Base-by-base conservation (phyloP, 2,329 filamentous ascomycete genomes). In the Venturia effusa region DNA sequence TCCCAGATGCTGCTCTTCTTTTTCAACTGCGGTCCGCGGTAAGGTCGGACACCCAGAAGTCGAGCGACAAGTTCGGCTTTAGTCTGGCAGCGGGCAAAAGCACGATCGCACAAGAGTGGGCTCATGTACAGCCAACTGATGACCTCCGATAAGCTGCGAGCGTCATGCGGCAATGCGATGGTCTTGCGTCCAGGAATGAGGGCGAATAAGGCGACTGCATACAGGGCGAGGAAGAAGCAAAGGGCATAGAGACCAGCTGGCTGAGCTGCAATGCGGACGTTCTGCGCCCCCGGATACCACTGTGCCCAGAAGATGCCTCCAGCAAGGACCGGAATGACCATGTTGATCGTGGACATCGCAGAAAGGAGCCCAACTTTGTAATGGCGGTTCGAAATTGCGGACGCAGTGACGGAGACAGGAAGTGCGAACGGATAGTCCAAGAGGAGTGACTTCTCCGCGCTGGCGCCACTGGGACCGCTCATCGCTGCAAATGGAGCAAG, bases 121-220 rank as follows among this genome's bases (percentile, higher is more conserved):
- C 86, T 87, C 68, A 87, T 86, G 65, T 89, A 85, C 51, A 93
- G 79, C 72, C 93, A 92, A 70, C 85, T 88, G 68, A 95, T 82
- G 27, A 92, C 80, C 72, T 92, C 90, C 1, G 89, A 88, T 22
- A 95, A 80, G 59, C 83, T 90, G 66, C 81, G 83, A 48, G 89
- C 85, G 5, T 81, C 81, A 71, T 95, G 91, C 0, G 91, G 90
- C 1, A 96, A 81, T 51, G 86, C 79, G 68, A 86, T 84, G 45
- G 81, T 78, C 51, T 79, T 76, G 17, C 89, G 82, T 15, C 79
- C 76, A 0, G 88, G 88, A 64, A 90, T 76, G 6, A 83, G 62
- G 61, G 69, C 74, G 51, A 83, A 71, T 61, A 93, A 78, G 15
- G 81, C 85, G n/a, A 85, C 68, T 13, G 87, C 79, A 75, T 89